A percentile compares a stretch with the other conserved stretches of the same genome.
These are phyloP conservation scores for Porogramme epimiltina DNA, from an alignment of 1,284 basidiomycete genomes.

Conservation along the genomic window DNA sequence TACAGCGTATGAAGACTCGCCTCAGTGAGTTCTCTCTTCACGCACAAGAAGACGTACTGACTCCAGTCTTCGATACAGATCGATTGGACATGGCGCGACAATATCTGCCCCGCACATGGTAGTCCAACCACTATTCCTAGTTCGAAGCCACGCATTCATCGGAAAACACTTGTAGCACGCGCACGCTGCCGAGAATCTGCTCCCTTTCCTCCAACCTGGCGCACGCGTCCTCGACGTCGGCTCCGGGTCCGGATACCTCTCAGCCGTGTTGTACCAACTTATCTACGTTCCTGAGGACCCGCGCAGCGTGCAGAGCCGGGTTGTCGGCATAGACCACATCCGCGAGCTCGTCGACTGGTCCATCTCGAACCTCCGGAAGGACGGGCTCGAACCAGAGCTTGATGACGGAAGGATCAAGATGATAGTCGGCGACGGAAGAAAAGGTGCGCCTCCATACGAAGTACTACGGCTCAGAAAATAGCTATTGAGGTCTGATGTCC, in stretches of 20 bases:
- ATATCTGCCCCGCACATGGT: constrained; percentile 94
- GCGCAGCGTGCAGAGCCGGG: constrained; percentile 46
- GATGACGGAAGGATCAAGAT: constrained; percentile 60
- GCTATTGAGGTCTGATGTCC: not conserved
- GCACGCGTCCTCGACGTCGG: constrained; percentile 81
- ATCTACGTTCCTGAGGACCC: constrained; percentile 40
- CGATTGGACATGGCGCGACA: constrained; percentile 81
- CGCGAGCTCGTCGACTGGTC: constrained; percentile 76
- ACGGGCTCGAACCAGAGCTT: constrained; percentile 63
- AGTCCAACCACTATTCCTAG: not conserved
- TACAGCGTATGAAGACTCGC: constrained; percentile 78
- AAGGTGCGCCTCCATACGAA: constrained; percentile 47
- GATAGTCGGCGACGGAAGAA: constrained; percentile 80
- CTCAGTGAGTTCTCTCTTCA: constrained; percentile 56
- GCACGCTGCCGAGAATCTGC: constrained; percentile 74
- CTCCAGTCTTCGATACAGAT: constrained; percentile 38
- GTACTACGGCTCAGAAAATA: not conserved
- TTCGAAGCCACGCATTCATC: not conserved
- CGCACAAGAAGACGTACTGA: not conserved
- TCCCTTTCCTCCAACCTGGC: constrained; percentile 70
- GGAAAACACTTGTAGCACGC: constrained; percentile 61
- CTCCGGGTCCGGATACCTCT: constrained; percentile 78
- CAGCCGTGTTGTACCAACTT: constrained; percentile 78
- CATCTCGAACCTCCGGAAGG: constrained; percentile 64
- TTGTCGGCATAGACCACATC: constrained; percentile 94